These are phyloP conservation scores for Chaetomidium leptoderma DNA, from an alignment of 495 filamentous ascomycete genomes.

Conservation along the genomic window DNA sequence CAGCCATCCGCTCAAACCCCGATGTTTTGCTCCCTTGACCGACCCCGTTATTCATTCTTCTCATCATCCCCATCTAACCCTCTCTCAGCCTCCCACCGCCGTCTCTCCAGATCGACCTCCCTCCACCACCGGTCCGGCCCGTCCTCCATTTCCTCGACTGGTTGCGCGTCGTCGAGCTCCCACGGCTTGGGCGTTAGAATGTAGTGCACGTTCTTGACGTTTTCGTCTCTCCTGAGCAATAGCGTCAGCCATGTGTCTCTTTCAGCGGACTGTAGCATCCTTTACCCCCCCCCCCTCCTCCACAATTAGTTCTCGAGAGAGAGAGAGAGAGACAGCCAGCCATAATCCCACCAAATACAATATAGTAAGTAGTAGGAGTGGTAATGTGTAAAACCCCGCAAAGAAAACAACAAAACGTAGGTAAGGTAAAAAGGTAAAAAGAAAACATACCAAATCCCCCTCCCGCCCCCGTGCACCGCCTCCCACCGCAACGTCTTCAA, in stretches of 20 bases:
- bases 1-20: too few species aligned
- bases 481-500: slow-evolving; percentile 70
- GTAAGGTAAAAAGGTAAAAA: neutral
- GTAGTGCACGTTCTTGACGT: slow-evolving; percentile 77
- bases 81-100: slow-evolving; percentile 6
- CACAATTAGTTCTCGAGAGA: too few species aligned
- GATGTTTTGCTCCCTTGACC: too few species aligned
- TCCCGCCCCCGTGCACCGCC: slow-evolving; percentile 54
- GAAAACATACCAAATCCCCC: slow-evolving; percentile 49
- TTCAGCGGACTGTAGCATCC: too few species aligned
- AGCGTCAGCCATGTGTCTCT: neutral
- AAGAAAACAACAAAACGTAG: neutral
- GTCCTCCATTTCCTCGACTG: neutral
- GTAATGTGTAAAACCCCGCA: too few species aligned
- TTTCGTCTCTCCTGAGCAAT: slow-evolving; percentile 51
- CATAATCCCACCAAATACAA: too few species aligned
- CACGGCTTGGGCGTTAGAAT: slow-evolving; percentile 79
- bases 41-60: neutral
- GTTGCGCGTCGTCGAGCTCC: slow-evolving; percentile 41
- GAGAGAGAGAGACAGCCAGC: too few species aligned
- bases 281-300: too few species aligned
- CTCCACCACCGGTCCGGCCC: slow-evolving; percentile 18
- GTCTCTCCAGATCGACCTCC: slow-evolving; percentile 15
- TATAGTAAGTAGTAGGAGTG: too few species aligned
- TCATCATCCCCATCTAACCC: slow-evolving; percentile 6